Percentiles rank a stretch among this genome's conserved stretches.
Evolutionary conservation across 2,329 filamentous ascomycete species (phyloP).

Genomic region (Fusarium devonianum): DNA sequence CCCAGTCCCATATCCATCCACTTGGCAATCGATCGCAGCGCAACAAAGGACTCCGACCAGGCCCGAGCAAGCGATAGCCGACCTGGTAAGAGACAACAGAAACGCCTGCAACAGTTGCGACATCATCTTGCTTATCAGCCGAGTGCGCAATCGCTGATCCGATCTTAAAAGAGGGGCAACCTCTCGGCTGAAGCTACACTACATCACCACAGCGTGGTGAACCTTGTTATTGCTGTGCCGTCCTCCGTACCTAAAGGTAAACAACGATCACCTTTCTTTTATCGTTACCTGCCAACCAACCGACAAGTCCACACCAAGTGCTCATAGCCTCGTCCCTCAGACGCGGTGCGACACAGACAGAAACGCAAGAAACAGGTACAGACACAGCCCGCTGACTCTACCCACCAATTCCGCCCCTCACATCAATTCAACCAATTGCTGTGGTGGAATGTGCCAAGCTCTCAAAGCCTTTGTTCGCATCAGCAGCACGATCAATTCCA

Average conservation of each 20-base stretch:
- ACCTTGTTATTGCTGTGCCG: conserved; percentile 26
- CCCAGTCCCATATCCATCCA: conserved; percentile 3
- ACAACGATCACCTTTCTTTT: background rate
- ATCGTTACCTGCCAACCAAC: too few species aligned
- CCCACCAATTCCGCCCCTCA: too few species aligned
- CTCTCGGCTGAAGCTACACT: conserved; percentile 30
- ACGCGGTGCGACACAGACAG: conserved; percentile 6
- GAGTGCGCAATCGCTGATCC: conserved; percentile 26
- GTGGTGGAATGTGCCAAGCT: conserved; percentile 36
- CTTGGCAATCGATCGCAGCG: conserved; percentile 11
- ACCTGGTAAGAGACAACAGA: too few species aligned
- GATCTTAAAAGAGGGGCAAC: conserved; percentile 35
- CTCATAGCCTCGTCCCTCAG: background rate
- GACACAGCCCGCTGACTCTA: too few species aligned
- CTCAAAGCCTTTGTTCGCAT: conserved; percentile 34
- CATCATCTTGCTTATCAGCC: conserved; percentile 6
- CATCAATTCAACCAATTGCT: conserved; percentile 29
- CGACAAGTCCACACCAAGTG: too few species aligned
- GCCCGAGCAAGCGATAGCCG: conserved; percentile 1
- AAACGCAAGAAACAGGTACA: too few species aligned
- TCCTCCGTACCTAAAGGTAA: background rate
- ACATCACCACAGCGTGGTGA: conserved; percentile 33
- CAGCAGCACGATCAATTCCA: conserved; percentile 11
- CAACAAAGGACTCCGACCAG: conserved; percentile 14
- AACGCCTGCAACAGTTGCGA: background rate